Evolutionary conservation across 345 rosid species (phyloP), one percentile per base, ranked within the genome.

Genomic region (Moricandia moricandioides): DNA sequence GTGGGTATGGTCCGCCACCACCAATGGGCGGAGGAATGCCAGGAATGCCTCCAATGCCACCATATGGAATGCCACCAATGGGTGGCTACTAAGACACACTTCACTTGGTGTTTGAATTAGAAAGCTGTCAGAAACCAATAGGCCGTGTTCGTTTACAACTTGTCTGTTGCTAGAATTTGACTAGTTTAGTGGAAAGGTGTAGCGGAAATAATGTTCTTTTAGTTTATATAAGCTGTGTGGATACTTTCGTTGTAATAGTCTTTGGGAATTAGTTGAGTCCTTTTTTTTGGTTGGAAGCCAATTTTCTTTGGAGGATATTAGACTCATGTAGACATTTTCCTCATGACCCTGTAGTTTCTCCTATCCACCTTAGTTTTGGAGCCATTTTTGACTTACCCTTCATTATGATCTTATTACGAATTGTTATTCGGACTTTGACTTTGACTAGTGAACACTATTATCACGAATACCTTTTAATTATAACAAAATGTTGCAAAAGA

Each of bases 11-110:
- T 62, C 81, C 67, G 24, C 81, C 75, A 49, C 85, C 86, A 51
- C 78, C 79, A 6, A 85, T 84, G 88, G 83, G 45, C 45, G 45
- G 86, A 1, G 95, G 90, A 7, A 70, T 76, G 75, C 75, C 75
- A 21, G 80, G 71, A 64, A 77, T 77, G 76, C 80, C 76, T 45
- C 89, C 92, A 17, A 87, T 89, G 96, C 90, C 86, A 57, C 85
- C 89, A 14, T 89, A 62, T 39, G 94, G 94, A 51, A 87, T 89
- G 95, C 92, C 95, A 1, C 85, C 86, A 8, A 84, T 84, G 90
- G 88, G 91, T 21, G 83, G 82, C 71, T 89, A 86, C 72, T 87
- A 79, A 66, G 58, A 56, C 24, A 21, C 24, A 21, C 24, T 21
- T 21, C 24, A 21, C 1, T 21, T 21, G 24, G 24, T 21, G 24